These are phyloP conservation scores for Chionographis japonica DNA, from an alignment of 106 monocot species.

Conservation along the genomic window DNA sequence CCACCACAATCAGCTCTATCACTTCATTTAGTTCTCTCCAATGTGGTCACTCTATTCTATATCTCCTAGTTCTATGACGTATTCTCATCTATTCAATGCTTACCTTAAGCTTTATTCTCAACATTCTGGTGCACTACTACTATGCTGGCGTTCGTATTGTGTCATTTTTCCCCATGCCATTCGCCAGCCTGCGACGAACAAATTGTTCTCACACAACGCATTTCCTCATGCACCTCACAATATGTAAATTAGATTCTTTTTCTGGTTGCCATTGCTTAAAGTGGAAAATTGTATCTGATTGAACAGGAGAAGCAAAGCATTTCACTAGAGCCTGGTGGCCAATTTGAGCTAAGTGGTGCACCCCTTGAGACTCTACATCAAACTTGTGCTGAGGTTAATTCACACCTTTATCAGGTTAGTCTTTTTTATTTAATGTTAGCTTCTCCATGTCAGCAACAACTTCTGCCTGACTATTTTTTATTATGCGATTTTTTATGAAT, in stretches of 20 bases:
- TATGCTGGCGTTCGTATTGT: too few species aligned
- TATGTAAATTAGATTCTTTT: background rate
- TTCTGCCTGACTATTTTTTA: background rate
- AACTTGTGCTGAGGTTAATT: slow-evolving; percentile 98
- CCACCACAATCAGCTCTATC: too few species aligned
- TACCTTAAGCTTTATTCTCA: background rate
- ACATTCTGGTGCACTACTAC: background rate
- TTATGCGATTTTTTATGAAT: background rate
- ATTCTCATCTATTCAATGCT: too few species aligned
- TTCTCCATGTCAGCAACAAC: background rate
- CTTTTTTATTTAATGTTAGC: background rate
- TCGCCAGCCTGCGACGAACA: too few species aligned
- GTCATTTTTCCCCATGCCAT: too few species aligned
- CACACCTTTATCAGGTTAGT: slow-evolving; percentile 94
- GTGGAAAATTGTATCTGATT: slow-evolving; percentile 11
- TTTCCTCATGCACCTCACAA: background rate
- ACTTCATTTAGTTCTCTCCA: too few species aligned
- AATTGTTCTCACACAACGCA: background rate
- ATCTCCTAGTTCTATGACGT: too few species aligned
- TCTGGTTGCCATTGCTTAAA: background rate
- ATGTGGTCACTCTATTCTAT: too few species aligned
- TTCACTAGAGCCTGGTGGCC: slow-evolving; percentile 93
- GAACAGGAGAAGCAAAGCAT: slow-evolving; percentile 91
- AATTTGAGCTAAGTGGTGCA: slow-evolving; percentile 99
- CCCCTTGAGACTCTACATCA: slow-evolving; percentile 96